phyloP scores from a whole-genome alignment of 192 early-diverging fungal genomes.

The Rhizophagus prolifer region DNA sequence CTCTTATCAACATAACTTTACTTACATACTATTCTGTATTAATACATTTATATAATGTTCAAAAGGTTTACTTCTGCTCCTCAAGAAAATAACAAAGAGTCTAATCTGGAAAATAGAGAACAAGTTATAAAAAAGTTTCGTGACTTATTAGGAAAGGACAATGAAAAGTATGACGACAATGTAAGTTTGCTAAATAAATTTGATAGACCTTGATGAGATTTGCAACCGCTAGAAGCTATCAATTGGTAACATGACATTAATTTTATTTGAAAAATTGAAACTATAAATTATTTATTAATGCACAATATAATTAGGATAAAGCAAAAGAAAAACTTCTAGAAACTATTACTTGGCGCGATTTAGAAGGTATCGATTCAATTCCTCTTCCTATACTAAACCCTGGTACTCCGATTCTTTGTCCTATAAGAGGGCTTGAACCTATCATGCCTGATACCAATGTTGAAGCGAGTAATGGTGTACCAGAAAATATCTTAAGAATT shows the following conservation, averaged over 20 bases:
- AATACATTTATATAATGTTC: no score
- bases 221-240: conserved; percentile 59
- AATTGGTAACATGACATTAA: conserved; percentile 48
- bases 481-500: conserved; percentile 64
- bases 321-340: conserved; percentile 59
- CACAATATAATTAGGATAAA: conserved; percentile 44
- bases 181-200: conserved; percentile 23
- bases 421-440: conserved; percentile 62
- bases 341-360: conserved; percentile 62
- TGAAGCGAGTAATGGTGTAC: conserved; percentile 51
- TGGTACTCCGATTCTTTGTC: conserved; percentile 59
- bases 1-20: no score
- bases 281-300: neutral
- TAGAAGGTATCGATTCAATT: conserved; percentile 56
- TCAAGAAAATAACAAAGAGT: neutral
- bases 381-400: conserved; percentile 59
- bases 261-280: neutral
- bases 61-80: no score
- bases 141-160: conserved; percentile 34
- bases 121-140: conserved; percentile 35
- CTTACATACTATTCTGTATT: no score
- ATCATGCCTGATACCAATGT: conserved; percentile 64
- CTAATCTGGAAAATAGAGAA: neutral
- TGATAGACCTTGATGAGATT: conserved; percentile 59
- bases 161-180: conserved; percentile 38